Evolutionary conservation across 805 yeast genomes (phyloP).

Genomic region (Saccharomycopsis vini): DNA sequence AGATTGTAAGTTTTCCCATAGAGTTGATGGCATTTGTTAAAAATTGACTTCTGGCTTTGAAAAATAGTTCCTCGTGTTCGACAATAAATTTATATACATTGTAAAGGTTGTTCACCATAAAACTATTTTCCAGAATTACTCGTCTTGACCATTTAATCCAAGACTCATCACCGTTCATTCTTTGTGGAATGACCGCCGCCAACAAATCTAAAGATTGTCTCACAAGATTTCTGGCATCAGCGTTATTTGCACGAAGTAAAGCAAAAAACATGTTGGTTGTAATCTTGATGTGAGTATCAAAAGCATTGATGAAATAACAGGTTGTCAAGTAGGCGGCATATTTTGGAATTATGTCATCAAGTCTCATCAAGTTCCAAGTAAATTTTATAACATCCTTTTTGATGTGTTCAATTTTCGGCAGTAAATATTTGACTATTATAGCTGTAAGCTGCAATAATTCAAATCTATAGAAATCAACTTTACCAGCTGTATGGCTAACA

Average conservation of each 20-base stretch:
- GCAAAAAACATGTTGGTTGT: constrained; percentile 93
- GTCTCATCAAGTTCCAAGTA: constrained; percentile 85
- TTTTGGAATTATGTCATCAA: constrained; percentile 82
- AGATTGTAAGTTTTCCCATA: constrained; percentile 79
- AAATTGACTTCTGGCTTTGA: constrained; percentile 81
- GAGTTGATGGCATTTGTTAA: constrained; percentile 83
- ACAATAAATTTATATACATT: constrained; percentile 87
- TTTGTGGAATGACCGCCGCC: constrained; percentile 75
- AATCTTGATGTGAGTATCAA: constrained; percentile 80
- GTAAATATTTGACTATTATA: constrained; percentile 58
- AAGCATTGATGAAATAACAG: constrained; percentile 74
- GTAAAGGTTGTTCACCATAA: constrained; percentile 63
- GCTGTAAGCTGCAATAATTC: constrained; percentile 79
- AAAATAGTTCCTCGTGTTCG: constrained; percentile 78
- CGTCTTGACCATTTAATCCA: constrained; percentile 97
- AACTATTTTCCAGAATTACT: constrained; percentile 71
- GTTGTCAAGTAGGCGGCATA: constrained; percentile 90
- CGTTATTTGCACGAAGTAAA: constrained; percentile 70
- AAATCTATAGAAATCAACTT: constrained; percentile 64
- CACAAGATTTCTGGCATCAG: constrained; percentile 75
- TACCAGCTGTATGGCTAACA: constrained; percentile 50
- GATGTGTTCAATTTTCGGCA: constrained; percentile 48
- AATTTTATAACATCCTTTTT: constrained; percentile 83
- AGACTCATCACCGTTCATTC: constrained; percentile 46
- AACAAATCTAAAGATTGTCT: constrained; percentile 79